These are phyloP conservation scores for Celoporthe dispersa DNA, from an alignment of 2,329 filamentous ascomycete genomes.

Conservation along the genomic window DNA sequence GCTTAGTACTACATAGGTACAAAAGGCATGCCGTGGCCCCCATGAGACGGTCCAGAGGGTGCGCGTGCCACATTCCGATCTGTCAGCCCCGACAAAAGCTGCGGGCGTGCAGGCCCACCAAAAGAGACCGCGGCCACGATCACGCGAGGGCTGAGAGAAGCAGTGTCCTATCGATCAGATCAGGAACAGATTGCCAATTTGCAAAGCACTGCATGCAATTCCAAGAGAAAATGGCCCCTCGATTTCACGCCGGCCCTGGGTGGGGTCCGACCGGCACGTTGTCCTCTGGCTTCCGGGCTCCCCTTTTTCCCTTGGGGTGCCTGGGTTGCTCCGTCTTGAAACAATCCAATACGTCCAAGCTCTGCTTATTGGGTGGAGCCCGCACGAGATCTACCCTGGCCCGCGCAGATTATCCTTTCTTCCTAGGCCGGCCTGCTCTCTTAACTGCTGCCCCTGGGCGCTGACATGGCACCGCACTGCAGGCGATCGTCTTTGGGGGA, in stretches of 20 bases:
- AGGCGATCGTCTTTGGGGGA: not conserved
- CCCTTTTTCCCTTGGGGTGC: slow-evolving; percentile 15
- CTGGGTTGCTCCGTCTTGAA: slow-evolving; percentile 20
- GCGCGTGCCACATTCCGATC: not conserved
- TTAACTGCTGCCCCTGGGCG: not conserved
- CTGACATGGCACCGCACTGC: slow-evolving; percentile 3
- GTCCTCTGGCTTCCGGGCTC: slow-evolving; percentile 21
- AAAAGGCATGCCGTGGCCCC: not conserved
- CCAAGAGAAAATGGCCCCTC: not conserved
- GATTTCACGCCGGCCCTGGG: not conserved
- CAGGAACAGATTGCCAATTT: slow-evolving; percentile 20
- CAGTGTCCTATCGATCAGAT: not conserved
- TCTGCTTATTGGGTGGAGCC: slow-evolving; percentile 25
- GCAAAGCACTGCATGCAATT: slow-evolving; percentile 2
- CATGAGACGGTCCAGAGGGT: not conserved
- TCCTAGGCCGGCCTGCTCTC: not conserved
- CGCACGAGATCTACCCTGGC: slow-evolving; percentile 12
- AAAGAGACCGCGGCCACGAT: not conserved
- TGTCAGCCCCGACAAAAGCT: not conserved
- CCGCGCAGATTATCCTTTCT: slow-evolving; percentile 2
- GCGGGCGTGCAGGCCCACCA: not conserved
- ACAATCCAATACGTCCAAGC: slow-evolving; percentile 20
- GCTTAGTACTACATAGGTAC: not conserved
- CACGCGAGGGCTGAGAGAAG: slow-evolving; percentile 1
- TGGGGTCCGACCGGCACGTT: slow-evolving; percentile 17